Evolutionary conservation across 2,329 filamentous ascomycete genomes (phyloP), one percentile per base, ranked within the genome.

Genomic region (Xylariaceae sp.): DNA sequence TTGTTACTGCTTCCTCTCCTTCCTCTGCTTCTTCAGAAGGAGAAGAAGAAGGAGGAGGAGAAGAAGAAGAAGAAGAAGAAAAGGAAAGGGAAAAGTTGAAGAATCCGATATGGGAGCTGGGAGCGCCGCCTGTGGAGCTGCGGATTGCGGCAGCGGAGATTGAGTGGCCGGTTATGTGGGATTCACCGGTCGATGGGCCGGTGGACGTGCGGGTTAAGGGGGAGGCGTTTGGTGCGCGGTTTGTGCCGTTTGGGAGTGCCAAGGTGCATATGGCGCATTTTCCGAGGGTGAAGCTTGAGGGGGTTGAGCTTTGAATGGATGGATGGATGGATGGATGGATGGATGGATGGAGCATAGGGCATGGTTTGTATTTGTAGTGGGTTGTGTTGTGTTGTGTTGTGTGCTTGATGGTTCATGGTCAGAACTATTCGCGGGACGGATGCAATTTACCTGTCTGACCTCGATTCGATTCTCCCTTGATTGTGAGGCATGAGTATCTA

Each of bases 251-350:
- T 39, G 68, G 64, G 2, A 69, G 67, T 48, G 67, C 68, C 4
- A 68, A 68, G 60, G 54, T 70, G 45, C 68, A 70, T 41, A 70
- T 70, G 68, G 60, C 65, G 40, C 64, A 68, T 53, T 50, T 70
- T 12, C 67, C 68, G 2, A 65, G 59, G n/a, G 47, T 70, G 1
- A n/a, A 66, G 27, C 47, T 70, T 35, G 55, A 51, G 6, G 47
- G 53, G 37, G 54, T 67, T 39, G 63, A 65, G 19, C 54, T 65
- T 37, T 57, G 31, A 35, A 19, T 19, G 19, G 19, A 19, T 19
- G 19, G 19, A 19, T 19, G 19, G 19, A 19, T 19, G 19, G 19
- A 19, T 19, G 19, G 19, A 19, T 19, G 19, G 19, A 19, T 19
- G 19, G 19, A 19, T 19, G 19, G 19, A 19, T 19, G 19, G 19